phyloP scores from a whole-genome alignment of 169 alveolate genomes.

The Eimeria praecox region DNA sequence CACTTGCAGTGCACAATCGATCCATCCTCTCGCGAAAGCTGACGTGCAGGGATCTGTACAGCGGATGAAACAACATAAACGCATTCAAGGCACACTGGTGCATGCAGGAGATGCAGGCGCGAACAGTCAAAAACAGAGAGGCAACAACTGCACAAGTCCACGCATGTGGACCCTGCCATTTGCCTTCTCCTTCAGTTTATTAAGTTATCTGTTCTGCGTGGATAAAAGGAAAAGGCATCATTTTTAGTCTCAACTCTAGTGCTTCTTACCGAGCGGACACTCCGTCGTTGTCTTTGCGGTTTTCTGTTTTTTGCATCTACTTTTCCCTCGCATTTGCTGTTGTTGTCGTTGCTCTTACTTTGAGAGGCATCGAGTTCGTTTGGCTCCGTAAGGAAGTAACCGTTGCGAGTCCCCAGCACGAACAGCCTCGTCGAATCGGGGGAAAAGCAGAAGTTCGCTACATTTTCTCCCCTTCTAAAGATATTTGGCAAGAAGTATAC shows the following conservation, averaged over 20 bases:
- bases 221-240: neutral
- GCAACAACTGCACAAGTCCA: neutral
- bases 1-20: constrained; percentile 19
- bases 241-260: neutral
- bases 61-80: neutral
- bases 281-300: neutral
- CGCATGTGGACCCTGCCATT: neutral
- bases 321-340: neutral
- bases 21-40: constrained; percentile 48
- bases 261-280: constrained; percentile 25
- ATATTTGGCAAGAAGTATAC: constrained; percentile 30
- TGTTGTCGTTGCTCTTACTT: neutral
- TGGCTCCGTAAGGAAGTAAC: neutral
- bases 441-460: constrained; percentile 47
- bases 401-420: constrained; percentile 50
- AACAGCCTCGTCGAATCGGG: constrained; percentile 37
- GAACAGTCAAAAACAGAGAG: too few relatives aligned
- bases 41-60: constrained; percentile 46
- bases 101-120: too few relatives aligned
- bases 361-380: neutral
- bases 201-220: neutral
- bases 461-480: constrained; percentile 28
- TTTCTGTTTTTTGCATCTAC: neutral
- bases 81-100: too few relatives aligned
- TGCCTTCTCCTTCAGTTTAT: neutral